Evolutionary conservation across 2,329 filamentous ascomycete genomes (phyloP).

Genomic region (Dactylonectria estremocensis): DNA sequence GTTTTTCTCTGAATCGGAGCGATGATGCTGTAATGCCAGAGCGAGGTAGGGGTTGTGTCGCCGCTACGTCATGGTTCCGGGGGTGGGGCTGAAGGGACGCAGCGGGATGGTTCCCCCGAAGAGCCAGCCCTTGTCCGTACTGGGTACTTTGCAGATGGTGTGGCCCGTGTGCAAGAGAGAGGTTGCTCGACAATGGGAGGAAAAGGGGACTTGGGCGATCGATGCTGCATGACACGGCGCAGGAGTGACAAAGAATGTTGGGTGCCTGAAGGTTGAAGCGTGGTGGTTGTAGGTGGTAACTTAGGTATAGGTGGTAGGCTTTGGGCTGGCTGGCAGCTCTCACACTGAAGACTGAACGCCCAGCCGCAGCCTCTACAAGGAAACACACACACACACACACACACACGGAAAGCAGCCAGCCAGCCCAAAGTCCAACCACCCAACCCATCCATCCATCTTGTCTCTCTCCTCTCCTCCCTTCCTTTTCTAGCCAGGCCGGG

Average conservation of each 20-base stretch:
- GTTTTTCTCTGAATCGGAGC: not conserved
- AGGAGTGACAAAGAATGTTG: not conserved
- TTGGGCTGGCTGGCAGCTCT: not conserved
- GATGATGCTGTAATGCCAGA: constrained; percentile 25
- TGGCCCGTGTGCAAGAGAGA: not conserved
- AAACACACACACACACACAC: not conserved
- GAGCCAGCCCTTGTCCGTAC: not conserved
- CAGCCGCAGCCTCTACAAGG: not conserved
- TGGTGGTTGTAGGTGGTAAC: not conserved
- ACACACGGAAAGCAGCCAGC: not conserved
- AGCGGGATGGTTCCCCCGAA: constrained; percentile 4
- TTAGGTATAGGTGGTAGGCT: not conserved
- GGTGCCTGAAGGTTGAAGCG: constrained; percentile 1
- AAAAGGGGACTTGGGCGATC: not conserved
- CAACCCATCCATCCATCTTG: constrained; percentile 26
- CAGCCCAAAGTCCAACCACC: constrained; percentile 27
- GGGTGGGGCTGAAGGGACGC: not conserved
- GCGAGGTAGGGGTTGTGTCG: constrained; percentile 6
- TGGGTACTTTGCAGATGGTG: not conserved
- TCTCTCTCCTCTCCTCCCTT: constrained; percentile 21
- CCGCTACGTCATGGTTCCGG: constrained; percentile 31
- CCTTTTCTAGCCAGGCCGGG: constrained; percentile 18
- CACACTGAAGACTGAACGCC: not conserved
- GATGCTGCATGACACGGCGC: not conserved
- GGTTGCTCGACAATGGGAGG: not conserved